phyloP scores from a whole-genome alignment of 805 yeast genomes.

The Candida pseudoglaebosa region DNA sequence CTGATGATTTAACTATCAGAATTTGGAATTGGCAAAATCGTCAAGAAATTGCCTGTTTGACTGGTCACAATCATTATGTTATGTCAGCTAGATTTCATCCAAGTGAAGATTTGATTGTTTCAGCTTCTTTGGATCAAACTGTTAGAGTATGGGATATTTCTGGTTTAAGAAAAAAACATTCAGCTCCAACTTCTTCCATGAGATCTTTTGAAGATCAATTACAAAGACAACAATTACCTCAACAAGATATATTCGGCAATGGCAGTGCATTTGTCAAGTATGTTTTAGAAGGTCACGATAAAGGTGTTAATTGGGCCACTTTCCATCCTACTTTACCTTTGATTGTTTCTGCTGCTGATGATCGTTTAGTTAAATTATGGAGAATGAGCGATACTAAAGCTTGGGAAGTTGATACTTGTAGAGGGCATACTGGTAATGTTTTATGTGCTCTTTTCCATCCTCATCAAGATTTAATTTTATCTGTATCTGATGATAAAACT shows the following conservation, averaged over 20 bases:
- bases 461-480: constrained; percentile 82
- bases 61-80: constrained; percentile 98
- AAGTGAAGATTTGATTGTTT: constrained; percentile 86
- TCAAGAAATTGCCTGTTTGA: constrained; percentile 92
- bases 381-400: constrained; percentile 97
- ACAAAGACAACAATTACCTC: constrained; percentile 63
- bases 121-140: constrained; percentile 96
- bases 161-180: constrained; percentile 90
- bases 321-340: constrained; percentile 96
- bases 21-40: constrained; percentile 99
- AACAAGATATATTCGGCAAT: constrained; percentile 92
- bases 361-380: constrained; percentile 93
- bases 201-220: constrained; percentile 51
- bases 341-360: constrained; percentile 95
- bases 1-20: constrained; percentile 97
- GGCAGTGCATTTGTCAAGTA: constrained; percentile 93
- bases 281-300: constrained; percentile 95
- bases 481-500: constrained; percentile 95
- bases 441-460: constrained; percentile 91
- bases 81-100: constrained; percentile 99
- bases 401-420: constrained; percentile 98
- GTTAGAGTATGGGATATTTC: constrained; percentile 98
- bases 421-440: constrained; percentile 96
- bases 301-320: constrained; percentile 98
- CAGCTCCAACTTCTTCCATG: constrained; percentile 58